A percentile compares a stretch with the other conserved stretches of the same genome.
These are phyloP conservation scores for Ciborinia camelliae DNA, from an alignment of 2,329 filamentous ascomycete genomes.

Conservation along the genomic window DNA sequence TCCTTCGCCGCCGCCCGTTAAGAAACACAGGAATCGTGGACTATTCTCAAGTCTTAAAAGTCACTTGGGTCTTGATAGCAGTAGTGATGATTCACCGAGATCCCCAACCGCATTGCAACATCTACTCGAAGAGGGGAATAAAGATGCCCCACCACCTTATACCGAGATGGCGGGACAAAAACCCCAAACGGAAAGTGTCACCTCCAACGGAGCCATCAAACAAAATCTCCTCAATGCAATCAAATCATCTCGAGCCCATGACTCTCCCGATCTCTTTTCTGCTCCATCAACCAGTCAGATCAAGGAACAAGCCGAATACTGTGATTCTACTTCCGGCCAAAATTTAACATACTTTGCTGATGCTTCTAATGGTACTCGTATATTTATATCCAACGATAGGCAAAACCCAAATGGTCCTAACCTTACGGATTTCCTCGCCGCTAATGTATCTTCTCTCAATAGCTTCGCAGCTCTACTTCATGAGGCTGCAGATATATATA, in stretches of 20 bases:
- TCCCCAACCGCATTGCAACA: constrained; percentile 2
- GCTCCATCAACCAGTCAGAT: constrained; percentile 69
- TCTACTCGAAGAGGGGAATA: constrained; percentile 12
- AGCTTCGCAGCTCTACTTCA: constrained; percentile 66
- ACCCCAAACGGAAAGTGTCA: constrained; percentile 46
- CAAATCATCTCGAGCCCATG: constrained; percentile 71
- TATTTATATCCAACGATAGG: constrained; percentile 61
- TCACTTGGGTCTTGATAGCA: constrained; percentile 63
- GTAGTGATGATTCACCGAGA: constrained; percentile 2
- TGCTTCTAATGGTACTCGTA: constrained; percentile 66
- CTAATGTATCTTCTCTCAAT: constrained; percentile 61
- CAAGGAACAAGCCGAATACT: constrained; percentile 81
- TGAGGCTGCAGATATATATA: constrained; percentile 70
- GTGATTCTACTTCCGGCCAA: constrained; percentile 71
- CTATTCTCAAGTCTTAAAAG: constrained; percentile 66
- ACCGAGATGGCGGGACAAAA: constrained; percentile 27
- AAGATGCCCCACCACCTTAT: constrained; percentile 31
- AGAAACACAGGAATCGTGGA: constrained; percentile 45
- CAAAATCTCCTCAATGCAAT: constrained; percentile 76
- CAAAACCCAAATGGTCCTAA: constrained; percentile 48
- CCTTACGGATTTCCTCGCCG: constrained; percentile 55
- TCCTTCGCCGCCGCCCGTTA: constrained; percentile 45
- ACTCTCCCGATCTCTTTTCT: constrained; percentile 69
- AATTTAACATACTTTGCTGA: constrained; percentile 70
- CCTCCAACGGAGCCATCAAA: constrained; percentile 58